phyloP scores from a whole-genome alignment of 768 basidiomycete genomes.

The Baorangia bicolor region DNA sequence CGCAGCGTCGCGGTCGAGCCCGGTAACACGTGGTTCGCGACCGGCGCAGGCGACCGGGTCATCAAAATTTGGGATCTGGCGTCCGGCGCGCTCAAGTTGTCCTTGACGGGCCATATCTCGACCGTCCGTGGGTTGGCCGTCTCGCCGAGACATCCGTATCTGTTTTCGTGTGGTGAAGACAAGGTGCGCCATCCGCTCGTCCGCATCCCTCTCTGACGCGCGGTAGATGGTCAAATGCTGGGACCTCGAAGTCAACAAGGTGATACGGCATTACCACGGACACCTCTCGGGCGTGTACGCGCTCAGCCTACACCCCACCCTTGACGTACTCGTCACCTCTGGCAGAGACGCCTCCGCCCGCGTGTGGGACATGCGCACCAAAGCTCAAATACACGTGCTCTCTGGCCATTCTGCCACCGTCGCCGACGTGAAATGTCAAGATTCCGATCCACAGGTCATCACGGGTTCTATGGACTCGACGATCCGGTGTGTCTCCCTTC shows the following conservation, averaged over 20 bases:
- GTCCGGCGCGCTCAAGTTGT: constrained; percentile 95
- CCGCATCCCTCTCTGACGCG: neutral
- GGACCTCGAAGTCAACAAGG: constrained; percentile 99
- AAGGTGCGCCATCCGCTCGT: constrained; percentile 59
- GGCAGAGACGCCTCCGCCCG: constrained; percentile 96
- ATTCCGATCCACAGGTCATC: constrained; percentile 96
- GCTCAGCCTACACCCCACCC: constrained; percentile 88
- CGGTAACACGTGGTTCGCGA: constrained; percentile 98
- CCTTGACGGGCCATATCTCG: constrained; percentile 95
- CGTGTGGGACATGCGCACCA: constrained; percentile 99
- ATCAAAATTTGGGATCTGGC: constrained; percentile 99
- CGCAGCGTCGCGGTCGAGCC: constrained; percentile 95
- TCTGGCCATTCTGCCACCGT: constrained; percentile 94
- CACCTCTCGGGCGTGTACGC: constrained; percentile 98
- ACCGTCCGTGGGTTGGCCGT: constrained; percentile 95
- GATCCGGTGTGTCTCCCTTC: constrained; percentile 55
- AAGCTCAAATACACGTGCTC: constrained; percentile 91
- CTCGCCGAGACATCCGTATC: constrained; percentile 89
- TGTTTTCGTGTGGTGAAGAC: constrained; percentile 97
- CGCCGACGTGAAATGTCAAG: constrained; percentile 94
- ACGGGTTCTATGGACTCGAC: constrained; percentile 99
- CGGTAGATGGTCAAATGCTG: constrained; percentile 98
- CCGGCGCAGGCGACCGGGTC: constrained; percentile 96
- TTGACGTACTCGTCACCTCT: constrained; percentile 92
- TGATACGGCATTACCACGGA: constrained; percentile 98